Evolutionary conservation across 73 alveolate genomes (phyloP).

Genomic region (Tetrahymena malaccensis): DNA sequence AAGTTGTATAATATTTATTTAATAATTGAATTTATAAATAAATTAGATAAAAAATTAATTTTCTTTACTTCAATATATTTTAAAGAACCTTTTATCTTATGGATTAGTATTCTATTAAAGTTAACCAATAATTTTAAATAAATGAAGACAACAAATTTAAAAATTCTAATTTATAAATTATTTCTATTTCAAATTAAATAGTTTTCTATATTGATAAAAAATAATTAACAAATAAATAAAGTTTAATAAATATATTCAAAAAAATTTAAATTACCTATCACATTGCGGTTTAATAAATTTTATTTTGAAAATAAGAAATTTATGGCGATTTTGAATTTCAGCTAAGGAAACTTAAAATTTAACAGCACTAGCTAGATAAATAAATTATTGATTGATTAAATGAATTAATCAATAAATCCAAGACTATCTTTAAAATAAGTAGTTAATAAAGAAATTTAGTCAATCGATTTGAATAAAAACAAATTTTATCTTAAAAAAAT

Average conservation of each 20-base stretch:
- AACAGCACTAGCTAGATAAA: background rate
- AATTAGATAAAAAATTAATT: too few relatives aligned
- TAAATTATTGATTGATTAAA: background rate
- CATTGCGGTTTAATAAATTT: too few relatives aligned
- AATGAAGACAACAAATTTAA: background rate
- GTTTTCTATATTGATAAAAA: too few relatives aligned
- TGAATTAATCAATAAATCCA: background rate
- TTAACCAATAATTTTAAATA: too few relatives aligned
- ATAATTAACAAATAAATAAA: background rate
- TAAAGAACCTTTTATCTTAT: too few relatives aligned
- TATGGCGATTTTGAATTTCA: background rate
- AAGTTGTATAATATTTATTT: too few relatives aligned
- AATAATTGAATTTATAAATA: too few relatives aligned
- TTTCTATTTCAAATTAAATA: too few relatives aligned
- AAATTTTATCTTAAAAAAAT: background rate
- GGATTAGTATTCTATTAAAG: too few relatives aligned
- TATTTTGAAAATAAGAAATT: background rate
- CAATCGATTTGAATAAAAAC: background rate
- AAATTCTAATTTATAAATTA: too few relatives aligned
- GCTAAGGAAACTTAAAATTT: background rate
- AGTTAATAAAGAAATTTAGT: background rate
- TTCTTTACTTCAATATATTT: too few relatives aligned
- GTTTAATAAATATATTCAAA: too few relatives aligned
- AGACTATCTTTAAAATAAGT: background rate
- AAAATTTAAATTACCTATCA: background rate